Base-by-base conservation (phyloP, 192 early-diverging fungal genomes). In the Rhizoclosmatium globosum region DNA sequence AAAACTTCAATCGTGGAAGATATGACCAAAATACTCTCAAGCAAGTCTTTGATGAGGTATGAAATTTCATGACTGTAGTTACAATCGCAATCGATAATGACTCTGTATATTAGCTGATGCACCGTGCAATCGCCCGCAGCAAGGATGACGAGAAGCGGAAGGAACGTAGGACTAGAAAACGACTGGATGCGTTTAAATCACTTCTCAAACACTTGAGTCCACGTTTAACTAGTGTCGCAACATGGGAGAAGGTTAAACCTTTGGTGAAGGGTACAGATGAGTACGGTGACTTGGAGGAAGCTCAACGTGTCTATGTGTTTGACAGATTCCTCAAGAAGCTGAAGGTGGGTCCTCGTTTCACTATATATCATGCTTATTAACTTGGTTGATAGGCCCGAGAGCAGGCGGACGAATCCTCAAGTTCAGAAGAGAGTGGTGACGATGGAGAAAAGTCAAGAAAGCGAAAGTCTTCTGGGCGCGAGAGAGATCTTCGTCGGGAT, bases 171-270 rank as follows among this genome's bases (percentile, higher is more conserved):
- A 79, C 90, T 1, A 87, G 89, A 56, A 92, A 92, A 73, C 92
- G 92, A 59, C 85, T 94, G 79, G 95, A 97, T 68, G 91, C 89
- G 17, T 91, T 97, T 69, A 92, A 89, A 71, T 91, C 88, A 60
- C 83, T 88, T 38, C 84, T 98, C 44, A 94, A 93, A 71, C 81
- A 89, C 21, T 60, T 96, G 43, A 81, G 82, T 3, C 93, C 93
- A 3, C 71, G 85, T 0, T 79, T 98, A 46, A 85, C 81, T 0
- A 78, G 88, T 0, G 88, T 90, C 3, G 81, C 88, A 1, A 87
- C 71, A 1, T 98, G 95, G 95, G 93, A 94, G 31, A 76, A 82
- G 45, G 92, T 91, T 43, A 38, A 71, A 41, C 74, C 85, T 42
- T 39, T 74, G 13, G 62, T 93, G 1, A 85, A 84, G 47, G 79